Evolutionary conservation across 2,329 filamentous ascomycete genomes (phyloP).

Genomic region (Parascedosporium putredinis): DNA sequence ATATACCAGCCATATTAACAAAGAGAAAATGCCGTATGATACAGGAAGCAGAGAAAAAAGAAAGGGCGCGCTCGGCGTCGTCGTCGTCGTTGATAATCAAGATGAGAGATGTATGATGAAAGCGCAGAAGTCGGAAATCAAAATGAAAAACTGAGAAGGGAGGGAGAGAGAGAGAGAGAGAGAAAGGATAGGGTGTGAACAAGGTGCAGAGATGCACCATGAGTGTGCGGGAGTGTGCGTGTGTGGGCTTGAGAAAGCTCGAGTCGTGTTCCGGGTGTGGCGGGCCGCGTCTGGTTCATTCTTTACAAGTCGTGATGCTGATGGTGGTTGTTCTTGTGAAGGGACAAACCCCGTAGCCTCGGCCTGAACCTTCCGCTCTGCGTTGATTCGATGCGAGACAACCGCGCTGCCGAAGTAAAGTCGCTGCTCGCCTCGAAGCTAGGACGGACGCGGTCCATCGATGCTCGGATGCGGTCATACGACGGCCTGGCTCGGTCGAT

Average conservation of each 20-base stretch:
- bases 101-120: too few relatives aligned
- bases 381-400: conserved; percentile 73
- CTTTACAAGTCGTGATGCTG: neutral
- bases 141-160: neutral
- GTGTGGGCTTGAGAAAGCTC: too few relatives aligned
- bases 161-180: neutral
- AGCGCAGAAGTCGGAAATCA: too few relatives aligned
- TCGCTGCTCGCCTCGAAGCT: conserved; percentile 84
- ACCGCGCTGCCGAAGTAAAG: conserved; percentile 79
- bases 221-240: too few relatives aligned
- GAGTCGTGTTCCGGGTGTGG: too few relatives aligned
- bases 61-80: neutral
- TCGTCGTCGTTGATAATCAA: too few relatives aligned
- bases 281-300: neutral
- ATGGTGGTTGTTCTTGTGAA: conserved; percentile 28
- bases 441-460: conserved; percentile 73
- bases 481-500: conserved; percentile 66
- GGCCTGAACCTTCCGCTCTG: conserved; percentile 34
- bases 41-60: neutral
- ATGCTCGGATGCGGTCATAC: conserved; percentile 77
- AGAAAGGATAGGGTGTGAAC: neutral
- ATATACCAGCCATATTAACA: neutral
- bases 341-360: conserved; percentile 31
- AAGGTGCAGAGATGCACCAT: too few relatives aligned
- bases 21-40: neutral